Percentiles rank a stretch among this genome's conserved stretches.
These are phyloP conservation scores for Hirsutella thompsonii DNA, from an alignment of 2,329 filamentous ascomycete genomes.

Conservation along the genomic window DNA sequence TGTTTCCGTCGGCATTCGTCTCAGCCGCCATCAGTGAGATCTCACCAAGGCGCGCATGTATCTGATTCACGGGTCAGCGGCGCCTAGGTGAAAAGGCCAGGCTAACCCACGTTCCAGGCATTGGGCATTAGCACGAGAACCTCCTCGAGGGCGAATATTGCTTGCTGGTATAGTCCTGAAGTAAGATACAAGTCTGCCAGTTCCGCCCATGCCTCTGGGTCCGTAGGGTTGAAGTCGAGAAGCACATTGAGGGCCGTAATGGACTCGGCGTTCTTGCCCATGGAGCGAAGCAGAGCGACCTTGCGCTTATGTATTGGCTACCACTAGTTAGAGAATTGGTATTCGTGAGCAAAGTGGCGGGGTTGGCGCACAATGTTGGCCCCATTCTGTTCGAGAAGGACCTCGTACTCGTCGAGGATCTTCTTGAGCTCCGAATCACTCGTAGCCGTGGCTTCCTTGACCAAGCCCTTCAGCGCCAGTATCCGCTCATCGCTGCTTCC, in stretches of 20 bases:
- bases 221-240: constrained; percentile 73
- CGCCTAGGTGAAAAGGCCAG: neutral
- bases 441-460: constrained; percentile 69
- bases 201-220: constrained; percentile 89
- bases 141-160: constrained; percentile 82
- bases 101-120: constrained; percentile 76
- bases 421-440: constrained; percentile 51
- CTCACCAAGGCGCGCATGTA: constrained; percentile 81
- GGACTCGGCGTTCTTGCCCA: constrained; percentile 59
- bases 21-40: constrained; percentile 59
- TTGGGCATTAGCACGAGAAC: constrained; percentile 77
- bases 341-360: constrained; percentile 2
- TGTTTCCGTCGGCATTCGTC: constrained; percentile 24
- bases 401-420: constrained; percentile 67
- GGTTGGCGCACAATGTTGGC: constrained; percentile 58
- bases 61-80: constrained; percentile 35
- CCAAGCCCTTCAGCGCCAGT: constrained; percentile 69
- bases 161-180: constrained; percentile 68
- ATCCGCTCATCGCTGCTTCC: constrained; percentile 75
- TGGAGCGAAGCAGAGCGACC: constrained; percentile 63
- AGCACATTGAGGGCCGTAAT: constrained; percentile 61
- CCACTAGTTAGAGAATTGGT: constrained; percentile 9
- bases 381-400: constrained; percentile 57
- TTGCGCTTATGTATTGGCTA: constrained; percentile 78
- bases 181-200: constrained; percentile 74